Evolutionary conservation across 2,329 filamentous ascomycete genomes (phyloP).

Genomic region (Monosporascus sp.): DNA sequence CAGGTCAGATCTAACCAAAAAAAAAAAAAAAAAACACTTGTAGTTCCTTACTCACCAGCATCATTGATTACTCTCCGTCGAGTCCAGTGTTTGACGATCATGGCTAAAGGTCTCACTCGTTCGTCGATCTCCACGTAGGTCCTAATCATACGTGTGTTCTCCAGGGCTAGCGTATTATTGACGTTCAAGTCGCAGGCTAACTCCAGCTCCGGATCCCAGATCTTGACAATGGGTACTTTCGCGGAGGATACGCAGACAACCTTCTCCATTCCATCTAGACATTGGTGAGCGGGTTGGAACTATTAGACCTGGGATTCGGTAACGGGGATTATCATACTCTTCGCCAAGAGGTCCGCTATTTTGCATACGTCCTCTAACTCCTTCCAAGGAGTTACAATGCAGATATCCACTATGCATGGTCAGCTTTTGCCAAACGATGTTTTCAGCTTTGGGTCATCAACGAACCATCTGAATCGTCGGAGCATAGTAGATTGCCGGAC

Average conservation of each 20-base stretch:
- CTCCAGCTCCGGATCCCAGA: slow-evolving; percentile 90
- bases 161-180: slow-evolving; percentile 90
- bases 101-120: slow-evolving; percentile 83
- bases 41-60: slow-evolving; percentile 62
- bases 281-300: slow-evolving; percentile 27
- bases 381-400: slow-evolving; percentile 88
- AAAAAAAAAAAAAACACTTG: too few relatives aligned
- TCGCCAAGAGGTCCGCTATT: slow-evolving; percentile 79
- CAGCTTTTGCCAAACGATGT: slow-evolving; percentile 16
- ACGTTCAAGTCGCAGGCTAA: slow-evolving; percentile 97
- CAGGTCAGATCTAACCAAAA: background rate
- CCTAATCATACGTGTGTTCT: slow-evolving; percentile 97
- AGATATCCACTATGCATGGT: slow-evolving; percentile 75
- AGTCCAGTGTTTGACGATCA: slow-evolving; percentile 98
- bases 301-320: background rate
- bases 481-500: slow-evolving; percentile 90
- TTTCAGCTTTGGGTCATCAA: slow-evolving; percentile 11
- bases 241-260: slow-evolving; percentile 92
- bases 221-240: slow-evolving; percentile 97
- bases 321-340: slow-evolving; percentile 55
- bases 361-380: slow-evolving; percentile 85
- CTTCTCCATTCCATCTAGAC: slow-evolving; percentile 86
- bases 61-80: slow-evolving; percentile 90
- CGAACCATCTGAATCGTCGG: slow-evolving; percentile 91
- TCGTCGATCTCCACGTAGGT: slow-evolving; percentile 93